Evolutionary conservation across 2,329 filamentous ascomycete species (phyloP).

Genomic region (Phoma sp.): DNA sequence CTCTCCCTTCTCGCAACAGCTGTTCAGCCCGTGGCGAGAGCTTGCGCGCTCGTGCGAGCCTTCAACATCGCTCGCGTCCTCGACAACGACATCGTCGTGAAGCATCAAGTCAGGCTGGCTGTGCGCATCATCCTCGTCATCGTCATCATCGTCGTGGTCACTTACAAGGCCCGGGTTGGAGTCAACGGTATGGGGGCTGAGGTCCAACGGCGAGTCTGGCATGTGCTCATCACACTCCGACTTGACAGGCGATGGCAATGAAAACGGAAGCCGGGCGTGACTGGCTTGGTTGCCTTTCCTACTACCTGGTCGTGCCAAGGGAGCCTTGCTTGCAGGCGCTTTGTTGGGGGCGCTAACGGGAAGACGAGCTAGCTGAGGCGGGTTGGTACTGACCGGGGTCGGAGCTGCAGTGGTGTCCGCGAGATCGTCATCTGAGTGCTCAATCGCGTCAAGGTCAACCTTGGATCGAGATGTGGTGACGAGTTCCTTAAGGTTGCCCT

Average conservation of each 20-base stretch:
- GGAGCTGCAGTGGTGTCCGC: conserved; percentile 38
- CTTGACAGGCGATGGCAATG: conserved; percentile 39
- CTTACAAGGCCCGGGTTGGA: conserved; percentile 59
- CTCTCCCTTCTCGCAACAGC: conserved; percentile 46
- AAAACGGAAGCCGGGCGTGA: conserved; percentile 42
- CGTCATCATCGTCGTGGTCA: conserved; percentile 59
- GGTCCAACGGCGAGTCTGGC: conserved; percentile 48
- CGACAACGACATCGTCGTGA: conserved; percentile 48
- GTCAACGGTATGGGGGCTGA: conserved; percentile 58
- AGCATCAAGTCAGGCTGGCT: conserved; percentile 47
- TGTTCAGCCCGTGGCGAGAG: conserved; percentile 41
- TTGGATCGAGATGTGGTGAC: conserved; percentile 47
- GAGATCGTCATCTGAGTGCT: conserved; percentile 47
- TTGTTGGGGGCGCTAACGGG: conserved; percentile 36
- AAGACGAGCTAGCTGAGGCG: conserved; percentile 44
- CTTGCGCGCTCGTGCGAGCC: conserved; percentile 43
- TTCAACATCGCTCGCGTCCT: conserved; percentile 50
- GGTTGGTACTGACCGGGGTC: conserved; percentile 37
- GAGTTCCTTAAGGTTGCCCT: conserved; percentile 49
- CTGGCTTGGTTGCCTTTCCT: conserved; percentile 40
- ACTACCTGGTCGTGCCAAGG: conserved; percentile 42
- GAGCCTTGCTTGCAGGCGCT: conserved; percentile 37
- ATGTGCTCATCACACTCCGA: conserved; percentile 37
- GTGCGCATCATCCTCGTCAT: conserved; percentile 49
- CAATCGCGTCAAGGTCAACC: conserved; percentile 46